Conservation (phyloP, 2,329 filamentous ascomycete species). For the Fusarium metavorans region DNA sequence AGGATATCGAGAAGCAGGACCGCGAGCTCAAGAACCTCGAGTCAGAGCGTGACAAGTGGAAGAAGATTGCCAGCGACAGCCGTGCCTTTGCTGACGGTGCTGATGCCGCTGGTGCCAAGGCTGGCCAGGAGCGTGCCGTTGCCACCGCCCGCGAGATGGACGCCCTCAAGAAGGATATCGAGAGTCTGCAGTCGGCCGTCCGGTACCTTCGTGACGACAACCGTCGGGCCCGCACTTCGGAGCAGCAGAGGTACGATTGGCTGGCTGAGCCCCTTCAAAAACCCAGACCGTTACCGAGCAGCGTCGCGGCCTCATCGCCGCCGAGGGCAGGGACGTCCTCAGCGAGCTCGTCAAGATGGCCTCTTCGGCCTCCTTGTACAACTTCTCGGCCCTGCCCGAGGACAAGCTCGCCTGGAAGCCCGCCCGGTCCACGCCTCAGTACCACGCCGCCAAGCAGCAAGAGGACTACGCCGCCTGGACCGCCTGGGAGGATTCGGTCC, state of each 20-base stretch:
- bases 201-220: constrained; percentile 77
- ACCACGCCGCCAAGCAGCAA: constrained; percentile 72
- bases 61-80: constrained; percentile 75
- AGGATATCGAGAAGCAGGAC: constrained; percentile 75
- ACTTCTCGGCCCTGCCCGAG: constrained; percentile 67
- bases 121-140: constrained; percentile 74
- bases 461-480: constrained; percentile 75
- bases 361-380: constrained; percentile 66
- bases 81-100: constrained; percentile 65
- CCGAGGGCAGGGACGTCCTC: constrained; percentile 74
- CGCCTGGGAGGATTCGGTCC: constrained; percentile 67
- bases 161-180: constrained; percentile 75
- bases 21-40: constrained; percentile 74
- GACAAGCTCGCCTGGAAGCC: constrained; percentile 76
- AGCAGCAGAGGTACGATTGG: constrained; percentile 71
- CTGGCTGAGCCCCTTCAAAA: constrained; percentile 68
- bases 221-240: constrained; percentile 68
- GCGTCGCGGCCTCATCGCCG: constrained; percentile 63
- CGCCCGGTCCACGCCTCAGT: constrained; percentile 72
- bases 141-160: constrained; percentile 81
- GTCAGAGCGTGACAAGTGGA: constrained; percentile 76
- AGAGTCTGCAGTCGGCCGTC: constrained; percentile 72
- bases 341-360: constrained; percentile 74
- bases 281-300: constrained; percentile 59
- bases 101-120: constrained; percentile 64